Conservation (phyloP, 2,329 filamentous ascomycete genomes). For the Cladosporium sp. region DNA sequence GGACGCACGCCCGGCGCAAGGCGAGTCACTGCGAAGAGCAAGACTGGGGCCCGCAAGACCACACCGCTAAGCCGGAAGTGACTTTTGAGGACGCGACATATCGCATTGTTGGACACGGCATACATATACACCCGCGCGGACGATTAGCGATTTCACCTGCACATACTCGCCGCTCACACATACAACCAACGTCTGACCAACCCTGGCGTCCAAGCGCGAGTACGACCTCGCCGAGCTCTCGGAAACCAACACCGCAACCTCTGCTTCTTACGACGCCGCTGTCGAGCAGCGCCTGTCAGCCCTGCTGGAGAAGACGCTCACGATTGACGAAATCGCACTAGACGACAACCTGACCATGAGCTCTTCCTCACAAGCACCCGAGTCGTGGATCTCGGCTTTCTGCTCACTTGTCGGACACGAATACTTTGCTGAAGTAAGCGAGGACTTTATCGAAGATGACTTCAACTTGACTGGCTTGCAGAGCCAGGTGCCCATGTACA, state of each 20-base stretch:
- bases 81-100: neutral
- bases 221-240: conserved; percentile 10
- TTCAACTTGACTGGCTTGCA: conserved; percentile 97
- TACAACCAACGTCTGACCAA: neutral
- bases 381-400: conserved; percentile 98
- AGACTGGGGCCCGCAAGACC: neutral
- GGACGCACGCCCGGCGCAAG: no score
- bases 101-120: conserved; percentile 17
- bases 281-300: conserved; percentile 21
- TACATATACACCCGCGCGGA: neutral
- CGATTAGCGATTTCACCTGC: neutral
- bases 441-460: conserved; percentile 99
- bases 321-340: conserved; percentile 17
- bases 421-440: conserved; percentile 97
- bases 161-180: neutral
- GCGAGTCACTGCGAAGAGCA: no score
- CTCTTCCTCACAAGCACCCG: conserved; percentile 57
- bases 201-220: conserved; percentile 10
- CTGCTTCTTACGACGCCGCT: conserved; percentile 1
- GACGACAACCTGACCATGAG: conserved; percentile 42
- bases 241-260: conserved; percentile 9
- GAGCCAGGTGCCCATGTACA: conserved; percentile 96
- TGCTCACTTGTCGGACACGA: conserved; percentile 94
- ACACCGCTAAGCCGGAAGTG: conserved; percentile 1
- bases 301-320: conserved; percentile 28